Conservation (phyloP, 345 rosid species). For the Orychophragmus violaceus region DNA sequence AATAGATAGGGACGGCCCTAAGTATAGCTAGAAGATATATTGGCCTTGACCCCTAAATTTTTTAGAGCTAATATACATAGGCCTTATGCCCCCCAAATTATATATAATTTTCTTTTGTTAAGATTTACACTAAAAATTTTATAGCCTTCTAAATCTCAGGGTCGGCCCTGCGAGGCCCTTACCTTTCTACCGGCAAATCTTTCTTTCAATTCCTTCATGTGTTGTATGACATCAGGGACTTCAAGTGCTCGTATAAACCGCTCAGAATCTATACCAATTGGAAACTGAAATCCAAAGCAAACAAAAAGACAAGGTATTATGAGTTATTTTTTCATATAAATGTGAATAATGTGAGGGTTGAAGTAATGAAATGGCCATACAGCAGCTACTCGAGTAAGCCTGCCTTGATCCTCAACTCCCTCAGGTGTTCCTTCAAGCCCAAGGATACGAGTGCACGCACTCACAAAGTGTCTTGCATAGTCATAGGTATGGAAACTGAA, state of each 20-base stretch:
- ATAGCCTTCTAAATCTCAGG: too few relatives aligned
- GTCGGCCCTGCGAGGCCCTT: too few relatives aligned
- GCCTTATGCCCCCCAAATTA: too few relatives aligned
- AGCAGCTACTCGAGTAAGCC: constrained; percentile 94
- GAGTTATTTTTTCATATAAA: not conserved
- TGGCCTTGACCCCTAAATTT: too few relatives aligned
- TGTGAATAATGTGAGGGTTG: constrained; percentile 5
- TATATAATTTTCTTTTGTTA: too few relatives aligned
- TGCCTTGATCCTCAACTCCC: constrained; percentile 98
- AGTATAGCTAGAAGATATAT: too few relatives aligned
- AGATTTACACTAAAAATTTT: too few relatives aligned
- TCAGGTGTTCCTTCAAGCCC: constrained; percentile 99
- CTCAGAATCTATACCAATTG: constrained; percentile 94
- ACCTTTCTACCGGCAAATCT: constrained; percentile 96
- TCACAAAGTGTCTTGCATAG: constrained; percentile 42
- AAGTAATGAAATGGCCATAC: constrained; percentile 42
- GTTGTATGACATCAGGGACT: constrained; percentile 52
- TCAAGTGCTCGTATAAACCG: constrained; percentile 83
- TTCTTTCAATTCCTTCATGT: constrained; percentile 77
- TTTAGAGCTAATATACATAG: too few relatives aligned
- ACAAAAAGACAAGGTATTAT: not conserved
- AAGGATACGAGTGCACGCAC: constrained; percentile 96
- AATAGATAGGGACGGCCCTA: too few relatives aligned
- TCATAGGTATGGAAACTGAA: not conserved
- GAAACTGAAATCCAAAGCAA: constrained; percentile 54